phyloP scores from a whole-genome alignment of 2,329 filamentous ascomycete species.

The Pestalotiopsis sp. region DNA sequence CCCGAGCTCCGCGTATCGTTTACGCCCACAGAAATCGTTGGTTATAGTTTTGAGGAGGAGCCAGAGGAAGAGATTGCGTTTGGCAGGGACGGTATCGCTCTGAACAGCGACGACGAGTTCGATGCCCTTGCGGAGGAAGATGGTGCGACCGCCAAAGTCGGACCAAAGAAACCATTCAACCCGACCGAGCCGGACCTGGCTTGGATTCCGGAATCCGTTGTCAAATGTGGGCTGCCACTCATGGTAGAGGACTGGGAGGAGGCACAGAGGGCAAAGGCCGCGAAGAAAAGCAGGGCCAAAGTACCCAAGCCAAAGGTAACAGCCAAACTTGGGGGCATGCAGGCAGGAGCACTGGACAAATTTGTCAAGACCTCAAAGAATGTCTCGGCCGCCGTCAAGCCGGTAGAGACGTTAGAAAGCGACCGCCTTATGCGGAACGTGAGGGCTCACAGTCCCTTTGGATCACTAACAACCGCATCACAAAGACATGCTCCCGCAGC shows the following conservation, averaged over 20 bases:
- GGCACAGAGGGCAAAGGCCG: slow-evolving; percentile 33
- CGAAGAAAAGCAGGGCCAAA: slow-evolving; percentile 26
- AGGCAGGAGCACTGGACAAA: slow-evolving; percentile 38
- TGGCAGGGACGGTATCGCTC: slow-evolving; percentile 56
- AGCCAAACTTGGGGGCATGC: slow-evolving; percentile 24
- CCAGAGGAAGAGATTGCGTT: slow-evolving; percentile 60
- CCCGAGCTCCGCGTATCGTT: slow-evolving; percentile 81
- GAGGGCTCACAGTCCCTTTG: slow-evolving; percentile 8
- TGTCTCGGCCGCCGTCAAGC: slow-evolving; percentile 14
- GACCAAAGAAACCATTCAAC: slow-evolving; percentile 56
- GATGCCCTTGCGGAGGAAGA: slow-evolving; percentile 38
- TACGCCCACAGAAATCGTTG: slow-evolving; percentile 74
- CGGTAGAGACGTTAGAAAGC: background rate
- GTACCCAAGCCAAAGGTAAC: slow-evolving; percentile 23
- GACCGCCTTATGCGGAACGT: slow-evolving; percentile 7
- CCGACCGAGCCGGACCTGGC: slow-evolving; percentile 65
- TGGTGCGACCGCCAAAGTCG: slow-evolving; percentile 23
- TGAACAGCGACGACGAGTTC: slow-evolving; percentile 70
- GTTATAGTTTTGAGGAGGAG: slow-evolving; percentile 75
- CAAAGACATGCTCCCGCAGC: slow-evolving; percentile 17
- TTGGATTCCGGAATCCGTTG: slow-evolving; percentile 70
- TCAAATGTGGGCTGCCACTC: slow-evolving; percentile 65
- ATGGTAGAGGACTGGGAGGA: slow-evolving; percentile 67
- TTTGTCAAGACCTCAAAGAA: slow-evolving; percentile 45
- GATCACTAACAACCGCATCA: slow-evolving; percentile 8